Conservation (phyloP, 805 yeast species). For the Candida golubevii region DNA sequence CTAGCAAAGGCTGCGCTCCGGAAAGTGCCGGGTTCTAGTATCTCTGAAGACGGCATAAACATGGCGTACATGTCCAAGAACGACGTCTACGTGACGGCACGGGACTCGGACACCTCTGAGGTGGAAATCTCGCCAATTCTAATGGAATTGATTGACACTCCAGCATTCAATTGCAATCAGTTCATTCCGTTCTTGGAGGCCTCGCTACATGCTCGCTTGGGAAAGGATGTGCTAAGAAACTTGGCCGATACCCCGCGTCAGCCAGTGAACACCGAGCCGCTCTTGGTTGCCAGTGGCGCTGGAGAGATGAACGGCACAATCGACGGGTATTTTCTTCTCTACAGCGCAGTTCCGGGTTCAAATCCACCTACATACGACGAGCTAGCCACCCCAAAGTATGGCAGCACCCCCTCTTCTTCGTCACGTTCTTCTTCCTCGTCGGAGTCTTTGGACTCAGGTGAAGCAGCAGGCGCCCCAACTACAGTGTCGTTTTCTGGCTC, state of each 20-base stretch:
- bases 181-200: constrained; percentile 75
- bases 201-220: constrained; percentile 58
- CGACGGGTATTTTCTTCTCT: constrained; percentile 70
- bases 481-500: constrained; percentile 4
- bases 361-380: constrained; percentile 56
- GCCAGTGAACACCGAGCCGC: constrained; percentile 61
- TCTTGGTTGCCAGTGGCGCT: constrained; percentile 74
- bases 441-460: constrained; percentile 7
- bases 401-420: not conserved
- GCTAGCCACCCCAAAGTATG: constrained; percentile 7
- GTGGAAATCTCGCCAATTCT: constrained; percentile 42
- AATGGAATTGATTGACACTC: constrained; percentile 70
- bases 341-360: constrained; percentile 61
- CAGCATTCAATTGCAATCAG: constrained; percentile 61
- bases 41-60: not conserved
- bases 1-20: constrained; percentile 4
- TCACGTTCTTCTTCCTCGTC: not conserved
- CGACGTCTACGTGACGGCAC: constrained; percentile 20
- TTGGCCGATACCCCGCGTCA: constrained; percentile 59
- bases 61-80: constrained; percentile 13
- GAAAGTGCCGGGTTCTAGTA: not conserved
- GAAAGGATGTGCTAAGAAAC: constrained; percentile 54
- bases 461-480: constrained; percentile 6
- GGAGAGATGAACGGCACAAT: constrained; percentile 70
- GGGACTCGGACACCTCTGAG: constrained; percentile 1